Base-by-base conservation (phyloP, 257 asterid genomes). In the Avicennia marina region DNA sequence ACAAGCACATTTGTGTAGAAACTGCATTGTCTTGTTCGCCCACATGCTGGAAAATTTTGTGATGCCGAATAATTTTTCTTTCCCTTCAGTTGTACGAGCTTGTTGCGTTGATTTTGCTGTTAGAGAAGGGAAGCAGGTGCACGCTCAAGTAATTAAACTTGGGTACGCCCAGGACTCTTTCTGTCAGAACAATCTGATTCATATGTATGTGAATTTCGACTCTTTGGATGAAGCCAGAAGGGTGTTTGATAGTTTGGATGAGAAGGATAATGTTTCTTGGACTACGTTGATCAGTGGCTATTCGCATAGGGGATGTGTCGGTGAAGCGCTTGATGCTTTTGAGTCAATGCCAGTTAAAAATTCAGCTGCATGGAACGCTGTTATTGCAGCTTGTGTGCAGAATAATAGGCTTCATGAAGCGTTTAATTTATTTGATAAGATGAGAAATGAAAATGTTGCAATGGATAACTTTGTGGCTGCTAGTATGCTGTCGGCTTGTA, bases 211-310 rank as follows among this genome's bases (percentile, higher is more conserved):
- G 61, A 76, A 57, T 27, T 82, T 58, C n/a, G 72, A 60, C 43
- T 66, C 59, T 6, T 58, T 82, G 82, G 89, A 78, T 49, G 84
- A 80, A 21, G 95, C 94, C 0, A 72, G 33, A 26, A 76, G 63
- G 78, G 94, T 78, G 68, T 86, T 90, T 38, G 84, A 76, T 65
- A 53, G 42, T 25, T 45, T 84, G 73, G 65, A 9, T 2, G 8
- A 39, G 12, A 84, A 71, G 75, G 90, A 87, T 58, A 77, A 76
- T 58, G 88, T 90, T 66, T 80, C 97, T 48, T 90, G 94, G 90
- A 90, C 96, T n/a, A 82, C 96, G 20, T 60, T 87, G 82, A 86
- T 90, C 40, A 80, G 83, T 63, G 95, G 97, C 1, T 86, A 62
- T 59, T 78, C 94, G 2, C 81, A 60, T 8, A 38, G 60, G 51